phyloP scores from a whole-genome alignment of 495 filamentous ascomycete species.

The Saxophila tyrrhenica region DNA sequence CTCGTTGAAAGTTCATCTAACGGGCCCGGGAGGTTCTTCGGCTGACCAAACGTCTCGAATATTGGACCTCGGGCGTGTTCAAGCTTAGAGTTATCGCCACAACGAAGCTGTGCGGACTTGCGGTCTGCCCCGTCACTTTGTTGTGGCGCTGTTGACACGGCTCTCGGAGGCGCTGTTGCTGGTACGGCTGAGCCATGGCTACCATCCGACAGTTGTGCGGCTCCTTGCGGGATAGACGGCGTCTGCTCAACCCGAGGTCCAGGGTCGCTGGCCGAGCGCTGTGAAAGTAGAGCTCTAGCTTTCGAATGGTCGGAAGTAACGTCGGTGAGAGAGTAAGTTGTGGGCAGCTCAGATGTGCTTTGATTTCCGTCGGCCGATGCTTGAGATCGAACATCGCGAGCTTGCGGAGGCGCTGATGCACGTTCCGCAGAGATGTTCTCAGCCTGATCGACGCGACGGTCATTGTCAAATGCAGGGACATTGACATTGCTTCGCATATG shows the following conservation, averaged over 20 bases:
- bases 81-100: too few relatives aligned
- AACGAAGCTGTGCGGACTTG: too few relatives aligned
- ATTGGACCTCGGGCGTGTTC: too few relatives aligned
- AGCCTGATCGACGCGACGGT: too few relatives aligned
- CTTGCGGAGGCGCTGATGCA: neutral
- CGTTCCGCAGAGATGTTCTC: neutral
- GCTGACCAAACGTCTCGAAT: too few relatives aligned
- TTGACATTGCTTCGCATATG: too few relatives aligned
- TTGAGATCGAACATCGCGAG: neutral
- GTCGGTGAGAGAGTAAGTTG: constrained; percentile 14
- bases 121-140: too few relatives aligned
- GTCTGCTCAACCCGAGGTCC: neutral
- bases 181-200: neutral
- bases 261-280: constrained; percentile 13
- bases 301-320: constrained; percentile 8
- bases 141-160: too few relatives aligned
- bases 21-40: too few relatives aligned
- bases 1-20: neutral
- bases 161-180: too few relatives aligned
- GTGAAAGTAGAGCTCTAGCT: neutral
- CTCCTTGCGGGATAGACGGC: neutral
- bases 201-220: neutral
- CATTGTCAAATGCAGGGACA: too few relatives aligned
- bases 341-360: constrained; percentile 13
- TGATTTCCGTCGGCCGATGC: neutral